phyloP scores from a whole-genome alignment of 495 filamentous ascomycete species.

The Penicillium ucsense region DNA sequence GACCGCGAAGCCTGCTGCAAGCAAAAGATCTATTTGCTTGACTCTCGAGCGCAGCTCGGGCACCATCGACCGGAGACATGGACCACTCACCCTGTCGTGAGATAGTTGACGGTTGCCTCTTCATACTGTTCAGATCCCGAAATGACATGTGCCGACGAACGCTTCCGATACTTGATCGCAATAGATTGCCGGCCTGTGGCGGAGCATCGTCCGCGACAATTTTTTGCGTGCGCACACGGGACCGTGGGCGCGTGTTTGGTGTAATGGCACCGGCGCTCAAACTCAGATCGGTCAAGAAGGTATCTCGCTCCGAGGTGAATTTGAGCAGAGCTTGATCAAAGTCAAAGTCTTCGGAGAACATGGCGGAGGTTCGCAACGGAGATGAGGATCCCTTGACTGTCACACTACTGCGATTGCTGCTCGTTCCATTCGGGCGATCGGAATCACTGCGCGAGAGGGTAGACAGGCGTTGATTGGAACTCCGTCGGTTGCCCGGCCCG shows the following conservation, averaged over 20 bases:
- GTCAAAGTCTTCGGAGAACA: conserved; percentile 57
- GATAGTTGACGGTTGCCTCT: conserved; percentile 68
- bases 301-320: conserved; percentile 88
- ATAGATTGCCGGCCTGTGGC: conserved; percentile 27
- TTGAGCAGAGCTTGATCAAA: conserved; percentile 88
- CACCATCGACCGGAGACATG: background rate
- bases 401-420: conserved; percentile 81
- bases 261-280: conserved; percentile 78
- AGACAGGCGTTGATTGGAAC: conserved; percentile 58
- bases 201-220: conserved; percentile 65
- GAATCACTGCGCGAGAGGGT: conserved; percentile 50
- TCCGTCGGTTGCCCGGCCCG: conserved; percentile 43
- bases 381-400: conserved; percentile 59
- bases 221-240: conserved; percentile 68
- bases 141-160: conserved; percentile 81
- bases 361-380: conserved; percentile 26
- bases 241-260: conserved; percentile 57
- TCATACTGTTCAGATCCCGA: conserved; percentile 89
- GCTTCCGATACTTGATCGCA: conserved; percentile 58
- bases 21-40: background rate
- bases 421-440: conserved; percentile 46
- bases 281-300: conserved; percentile 85
- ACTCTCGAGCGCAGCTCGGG: background rate
- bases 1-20: background rate
- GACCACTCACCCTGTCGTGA: conserved; percentile 64